Evolutionary conservation across 208 protist species (phyloP), one percentile per base, ranked within the genome.

Genomic region (Wallacemonas sp.): DNA sequence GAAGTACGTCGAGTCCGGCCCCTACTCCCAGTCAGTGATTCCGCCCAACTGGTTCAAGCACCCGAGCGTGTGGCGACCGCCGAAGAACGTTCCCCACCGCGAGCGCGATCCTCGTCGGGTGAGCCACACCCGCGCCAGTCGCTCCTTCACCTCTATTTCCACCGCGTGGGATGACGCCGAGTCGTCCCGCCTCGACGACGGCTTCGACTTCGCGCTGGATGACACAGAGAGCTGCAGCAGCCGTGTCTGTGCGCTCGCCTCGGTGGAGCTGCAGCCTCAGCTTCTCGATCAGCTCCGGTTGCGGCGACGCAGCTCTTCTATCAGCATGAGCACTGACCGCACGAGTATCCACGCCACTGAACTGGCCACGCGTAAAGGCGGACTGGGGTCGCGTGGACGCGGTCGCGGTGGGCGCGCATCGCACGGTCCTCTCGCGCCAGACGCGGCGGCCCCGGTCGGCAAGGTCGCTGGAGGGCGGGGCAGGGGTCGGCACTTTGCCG

Each of bases 21-120:
- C 38, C 24, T 3, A 33, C 15, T 3, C 29, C 9, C 50, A 24
- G 50, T 93, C 89, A 15, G 82, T 93, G 0, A 91, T 93, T 55
- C 89, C 89, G 32, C 54, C 34, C 33, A 42, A 77, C 30, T 93
- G 86, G 89, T 93, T 90, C 65, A 64, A 83, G 19, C 77, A 92
- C 68, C 84, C 81, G 15, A 79, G 66, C 48, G 62, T 89, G 34
- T 73, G 63, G 42, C 83, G 91, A 45, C 64, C 73, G 10, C 74
- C 74, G 24, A 83, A 76, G 21, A 91, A 85, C 64, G 27, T 64
- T 4, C 53, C 58, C 19, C 27, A 3, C 5, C 39, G 21, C 29
- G 36, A 45, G 45, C 21, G 39, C 8, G 30, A 45, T 4, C n/a
- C 38, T 3, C 54, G 38, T 1, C 54, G 48, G 5, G 37, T 33